Evolutionary conservation across 371 early-diverging fungal genomes (phyloP), one percentile per base, ranked within the genome.

Genomic region (Mucor indicus): DNA sequence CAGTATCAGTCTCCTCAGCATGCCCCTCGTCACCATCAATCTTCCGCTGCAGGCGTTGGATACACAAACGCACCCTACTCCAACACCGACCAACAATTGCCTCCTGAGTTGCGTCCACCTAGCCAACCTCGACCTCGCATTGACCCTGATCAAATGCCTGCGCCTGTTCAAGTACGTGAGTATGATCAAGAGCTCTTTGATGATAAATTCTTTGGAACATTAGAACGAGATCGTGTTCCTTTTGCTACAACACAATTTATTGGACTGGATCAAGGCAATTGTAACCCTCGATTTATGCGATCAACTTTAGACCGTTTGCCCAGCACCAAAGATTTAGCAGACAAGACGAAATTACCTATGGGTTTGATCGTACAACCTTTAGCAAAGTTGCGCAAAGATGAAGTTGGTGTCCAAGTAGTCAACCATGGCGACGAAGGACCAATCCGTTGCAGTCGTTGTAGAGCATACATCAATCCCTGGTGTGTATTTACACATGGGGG

Each of bases 111-210:
- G 5, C 56, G 62, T 22, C 71, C 73, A 12, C 73, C 71, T 15
- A 64, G 61, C 7, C 77, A 82, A 38, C 75, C 83, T 23, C 74
- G 75, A 23, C 81, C 81, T 5, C 78, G 87, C 21, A 95, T 98
- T 40, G 95, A 98, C 61, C 96, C 97, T 4, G 86, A 92, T 65
- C 92, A 95, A 60, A 92, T 98, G 64, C 98, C 98, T 8, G 88
- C 92, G 8, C 95, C 95, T 13, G 84, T 94, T 2, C 81, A 83
- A 22, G 95, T 95, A 21, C 91, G 95, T 45, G 85, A 87, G 30
- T 69, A 72, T 9, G 96, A 98, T 61, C 90, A 94, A 62, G 69
- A 74, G 6, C 47, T 75, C 9, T 89, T 86, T 70, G 79, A 75
- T 3, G 74, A 75, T 38, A 76, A 80, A 12, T 70, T 67, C 35